Base-by-base conservation (phyloP, 805 yeast species). In the Yueomyces sp. region DNA sequence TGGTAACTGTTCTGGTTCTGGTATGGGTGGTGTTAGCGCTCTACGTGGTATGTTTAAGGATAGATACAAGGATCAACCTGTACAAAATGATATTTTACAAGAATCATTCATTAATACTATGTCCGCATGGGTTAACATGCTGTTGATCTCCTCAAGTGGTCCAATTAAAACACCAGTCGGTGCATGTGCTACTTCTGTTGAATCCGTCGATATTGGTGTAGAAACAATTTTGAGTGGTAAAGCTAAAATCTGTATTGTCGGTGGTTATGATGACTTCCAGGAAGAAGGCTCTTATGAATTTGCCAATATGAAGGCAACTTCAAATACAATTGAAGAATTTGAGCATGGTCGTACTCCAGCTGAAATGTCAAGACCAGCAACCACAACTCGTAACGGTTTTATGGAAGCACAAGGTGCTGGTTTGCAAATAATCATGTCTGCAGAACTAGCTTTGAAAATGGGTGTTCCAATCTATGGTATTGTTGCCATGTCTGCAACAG, bases 371-470 rank as follows among this genome's bases (percentile, higher is more conserved):
- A 84, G 99, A 70, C 99, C 99, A 45, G 76, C 96, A 44, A 88
- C 99, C 43, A 82, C 96, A 38, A 73, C 95, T 40, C 85, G 99
- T 76, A 75, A 81, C 55, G 99, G 99, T 56, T 92, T 92, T 74
- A 92, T 92, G 97, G 99, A 92, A 74, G 81, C 98, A 37, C 99
- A 92, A 70, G 99, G 99, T 74, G 78, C 97, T 43, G 99, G 99
- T 79, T 83, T 85, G 55, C 96, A 92, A 73, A 81, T 92, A 51
- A 77, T 92, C 51, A 92, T 92, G 99, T 76, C 79, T 52, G 98
- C 96, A 44, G 86, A 82, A 53, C 72, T 92, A 52, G 99, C 99
- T 36, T 58, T 92, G 53, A 78, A 82, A 63, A 92, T 92, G 99
- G 99, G 99, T 72, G 96, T 94, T 55, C 99, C 99, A 63, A 85